These are phyloP conservation scores for Schizothecium vesticola DNA, from an alignment of 495 filamentous ascomycete species.

Conservation along the genomic window DNA sequence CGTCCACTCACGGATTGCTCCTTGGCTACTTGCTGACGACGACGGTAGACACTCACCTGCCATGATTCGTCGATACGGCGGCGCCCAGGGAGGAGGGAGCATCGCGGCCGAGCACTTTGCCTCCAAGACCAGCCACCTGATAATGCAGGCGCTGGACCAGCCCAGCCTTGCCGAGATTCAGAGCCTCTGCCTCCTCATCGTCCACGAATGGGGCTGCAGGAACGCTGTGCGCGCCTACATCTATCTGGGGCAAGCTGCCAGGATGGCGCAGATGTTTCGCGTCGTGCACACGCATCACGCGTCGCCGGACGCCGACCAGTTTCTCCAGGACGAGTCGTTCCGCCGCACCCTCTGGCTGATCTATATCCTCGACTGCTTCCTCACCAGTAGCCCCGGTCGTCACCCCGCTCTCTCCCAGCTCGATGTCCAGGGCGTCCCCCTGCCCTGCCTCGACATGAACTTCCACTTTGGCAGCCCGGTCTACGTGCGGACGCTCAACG, in stretches of 20 bases:
- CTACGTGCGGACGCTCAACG: constrained; percentile 40
- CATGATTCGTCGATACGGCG: constrained; percentile 47
- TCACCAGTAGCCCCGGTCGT: constrained; percentile 49
- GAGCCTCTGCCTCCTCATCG: constrained; percentile 45
- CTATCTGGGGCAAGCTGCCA: constrained; percentile 46
- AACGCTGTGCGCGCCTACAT: constrained; percentile 50
- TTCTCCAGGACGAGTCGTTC: constrained; percentile 48
- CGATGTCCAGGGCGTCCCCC: constrained; percentile 42
- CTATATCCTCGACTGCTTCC: constrained; percentile 49
- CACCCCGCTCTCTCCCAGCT: constrained; percentile 42
- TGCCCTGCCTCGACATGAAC: constrained; percentile 47
- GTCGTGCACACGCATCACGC: constrained; percentile 42
- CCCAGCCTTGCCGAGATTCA: constrained; percentile 48
- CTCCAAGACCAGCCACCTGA: constrained; percentile 41
- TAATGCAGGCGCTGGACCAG: constrained; percentile 43
- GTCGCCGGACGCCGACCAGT: constrained; percentile 41
- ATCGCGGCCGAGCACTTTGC: constrained; percentile 46
- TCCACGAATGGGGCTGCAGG: constrained; percentile 49
- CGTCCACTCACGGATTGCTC: neutral
- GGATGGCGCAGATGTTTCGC: constrained; percentile 50
- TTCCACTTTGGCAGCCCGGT: constrained; percentile 46
- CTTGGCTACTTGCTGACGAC: neutral
- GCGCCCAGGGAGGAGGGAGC: constrained; percentile 34
- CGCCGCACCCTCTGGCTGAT: constrained; percentile 48
- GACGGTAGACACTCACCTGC: constrained; percentile 37